A percentile compares a stretch with the other conserved stretches of the same genome.
These are phyloP conservation scores for Rhododendron molle DNA, from an alignment of 148 eudicot species.

Conservation along the genomic window DNA sequence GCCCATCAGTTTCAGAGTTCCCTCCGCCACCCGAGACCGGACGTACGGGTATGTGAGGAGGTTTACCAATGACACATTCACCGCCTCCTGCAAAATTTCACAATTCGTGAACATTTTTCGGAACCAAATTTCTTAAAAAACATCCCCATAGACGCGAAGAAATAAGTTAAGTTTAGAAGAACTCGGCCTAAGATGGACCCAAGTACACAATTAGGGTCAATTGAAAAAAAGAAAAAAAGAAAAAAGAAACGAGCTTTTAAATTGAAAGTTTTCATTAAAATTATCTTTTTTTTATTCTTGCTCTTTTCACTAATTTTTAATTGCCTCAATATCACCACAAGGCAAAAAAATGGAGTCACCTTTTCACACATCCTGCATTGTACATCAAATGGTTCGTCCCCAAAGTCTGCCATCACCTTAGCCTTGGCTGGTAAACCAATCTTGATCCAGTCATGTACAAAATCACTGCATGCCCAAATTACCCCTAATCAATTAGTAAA, in stretches of 20 bases:
- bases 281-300: not conserved
- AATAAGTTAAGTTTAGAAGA: too few species aligned
- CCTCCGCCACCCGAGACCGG: not conserved
- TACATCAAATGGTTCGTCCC: not conserved
- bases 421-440: slow-evolving; percentile 21
- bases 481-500: not conserved
- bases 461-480: slow-evolving; percentile 22
- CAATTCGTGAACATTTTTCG: not conserved
- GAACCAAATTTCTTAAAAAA: too few species aligned
- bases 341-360: not conserved
- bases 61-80: slow-evolving; percentile 6
- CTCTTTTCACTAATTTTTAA: not conserved
- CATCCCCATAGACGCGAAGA: too few species aligned
- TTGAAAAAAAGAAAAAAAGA: not conserved
- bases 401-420: slow-evolving; percentile 2
- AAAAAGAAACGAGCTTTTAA: too few species aligned
- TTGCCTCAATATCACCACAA: not conserved
- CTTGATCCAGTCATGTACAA: slow-evolving; percentile 29
- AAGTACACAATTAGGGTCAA: not conserved
- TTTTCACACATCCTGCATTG: not conserved
- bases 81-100: slow-evolving; percentile 6
- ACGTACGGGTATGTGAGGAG: slow-evolving; percentile 5
- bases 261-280: not conserved
- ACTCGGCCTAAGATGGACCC: too few species aligned
- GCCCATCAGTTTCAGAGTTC: slow-evolving; percentile 2